A percentile compares a stretch with the other conserved stretches of the same genome.
Evolutionary conservation across 2,329 filamentous ascomycete genomes (phyloP).

Genomic region (Aaosphaeria arxii): DNA sequence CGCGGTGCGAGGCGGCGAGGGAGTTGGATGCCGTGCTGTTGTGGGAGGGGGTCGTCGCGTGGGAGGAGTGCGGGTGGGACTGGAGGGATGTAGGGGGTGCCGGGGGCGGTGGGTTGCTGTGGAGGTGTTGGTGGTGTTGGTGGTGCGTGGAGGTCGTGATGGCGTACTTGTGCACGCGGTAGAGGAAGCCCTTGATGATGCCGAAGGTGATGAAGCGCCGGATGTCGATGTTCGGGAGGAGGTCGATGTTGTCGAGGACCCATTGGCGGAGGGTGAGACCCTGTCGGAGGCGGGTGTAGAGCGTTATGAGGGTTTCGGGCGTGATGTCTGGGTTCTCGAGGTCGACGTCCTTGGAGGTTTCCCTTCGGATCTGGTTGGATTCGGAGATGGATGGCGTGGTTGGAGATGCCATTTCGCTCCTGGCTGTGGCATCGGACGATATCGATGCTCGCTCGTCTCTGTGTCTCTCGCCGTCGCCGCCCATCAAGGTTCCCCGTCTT

Average conservation of each 20-base stretch:
- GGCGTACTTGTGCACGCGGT: constrained; percentile 89
- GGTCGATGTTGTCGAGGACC: constrained; percentile 71
- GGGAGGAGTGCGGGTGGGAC: neutral
- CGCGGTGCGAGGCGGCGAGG: neutral
- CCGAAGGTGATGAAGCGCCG: constrained; percentile 93
- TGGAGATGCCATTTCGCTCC: constrained; percentile 12
- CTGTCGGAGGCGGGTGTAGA: constrained; percentile 82
- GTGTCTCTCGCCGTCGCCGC: constrained; percentile 13
- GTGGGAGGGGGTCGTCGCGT: neutral
- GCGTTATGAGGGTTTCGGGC: constrained; percentile 61
- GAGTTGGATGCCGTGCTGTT: constrained; percentile 1
- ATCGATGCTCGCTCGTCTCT: constrained; percentile 16
- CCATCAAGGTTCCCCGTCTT: constrained; percentile 7
- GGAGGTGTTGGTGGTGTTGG: constrained; percentile 10
- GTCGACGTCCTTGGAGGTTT: constrained; percentile 4
- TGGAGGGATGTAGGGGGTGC: neutral
- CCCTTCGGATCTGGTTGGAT: neutral
- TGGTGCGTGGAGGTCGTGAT: constrained; percentile 46
- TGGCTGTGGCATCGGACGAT: constrained; percentile 19
- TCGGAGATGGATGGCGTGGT: constrained; percentile 14
- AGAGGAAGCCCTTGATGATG: constrained; percentile 90
- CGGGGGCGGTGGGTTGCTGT: constrained; percentile 9
- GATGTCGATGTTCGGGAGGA: constrained; percentile 77
- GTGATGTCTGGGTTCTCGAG: constrained; percentile 6
- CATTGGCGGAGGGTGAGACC: constrained; percentile 84